Percentiles rank a stretch among this genome's conserved stretches.
These are phyloP conservation scores for Anisodus tanguticus DNA, from an alignment of 257 asterid genomes.

Conservation along the genomic window DNA sequence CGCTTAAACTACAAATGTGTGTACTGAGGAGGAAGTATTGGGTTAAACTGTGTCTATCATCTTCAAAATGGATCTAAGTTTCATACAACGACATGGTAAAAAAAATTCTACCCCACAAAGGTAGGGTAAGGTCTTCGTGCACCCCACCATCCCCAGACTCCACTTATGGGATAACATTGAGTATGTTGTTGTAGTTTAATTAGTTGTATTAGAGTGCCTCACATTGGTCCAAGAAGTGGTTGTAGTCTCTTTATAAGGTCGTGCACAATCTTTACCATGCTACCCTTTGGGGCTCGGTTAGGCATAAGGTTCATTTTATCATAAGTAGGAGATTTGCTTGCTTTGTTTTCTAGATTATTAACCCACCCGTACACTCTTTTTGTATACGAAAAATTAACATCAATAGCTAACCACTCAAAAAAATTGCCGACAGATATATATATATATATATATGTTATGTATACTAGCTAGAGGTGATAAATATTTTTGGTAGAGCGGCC, in stretches of 20 bases:
- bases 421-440: too few species aligned
- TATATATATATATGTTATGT: too few species aligned
- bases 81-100: not conserved
- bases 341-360: not conserved
- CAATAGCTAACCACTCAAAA: too few species aligned
- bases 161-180: too few species aligned
- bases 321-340: not conserved
- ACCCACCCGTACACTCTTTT: not conserved
- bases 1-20: not conserved
- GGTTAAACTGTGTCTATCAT: not conserved
- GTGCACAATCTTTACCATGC: not conserved
- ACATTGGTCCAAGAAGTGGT: not conserved
- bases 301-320: not conserved
- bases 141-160: too few species aligned
- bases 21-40: not conserved
- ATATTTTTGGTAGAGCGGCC: too few species aligned
- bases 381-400: too few species aligned
- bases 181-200: too few species aligned
- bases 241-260: not conserved
- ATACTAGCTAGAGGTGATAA: too few species aligned
- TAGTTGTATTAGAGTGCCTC: not conserved
- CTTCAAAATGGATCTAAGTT: conserved; percentile 1
- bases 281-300: not conserved
- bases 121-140: too few species aligned
- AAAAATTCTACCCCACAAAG: not conserved